A percentile compares a stretch with the other conserved stretches of the same genome.
Evolutionary conservation across 441 rosid species (phyloP).

Genomic region (Adansonia madagascariensis): DNA sequence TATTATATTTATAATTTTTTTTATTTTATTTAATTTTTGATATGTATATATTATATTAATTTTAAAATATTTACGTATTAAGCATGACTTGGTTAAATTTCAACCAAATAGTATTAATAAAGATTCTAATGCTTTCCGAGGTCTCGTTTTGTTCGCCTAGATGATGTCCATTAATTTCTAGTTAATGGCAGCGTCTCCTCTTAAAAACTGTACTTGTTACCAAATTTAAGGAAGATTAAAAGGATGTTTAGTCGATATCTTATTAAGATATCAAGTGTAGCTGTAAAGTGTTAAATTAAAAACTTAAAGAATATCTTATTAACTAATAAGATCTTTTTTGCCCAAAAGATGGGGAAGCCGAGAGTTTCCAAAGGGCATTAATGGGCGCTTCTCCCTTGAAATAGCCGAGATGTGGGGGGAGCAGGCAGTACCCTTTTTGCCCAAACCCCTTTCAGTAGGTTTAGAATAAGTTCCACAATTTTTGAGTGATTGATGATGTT

Average conservation of each 20-base stretch:
- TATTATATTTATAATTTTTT: too few relatives aligned
- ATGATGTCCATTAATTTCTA: neutral
- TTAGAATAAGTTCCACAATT: neutral
- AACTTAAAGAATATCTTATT: neutral
- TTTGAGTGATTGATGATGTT: too few relatives aligned
- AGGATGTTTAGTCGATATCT: neutral
- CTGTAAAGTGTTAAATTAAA: neutral
- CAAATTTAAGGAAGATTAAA: neutral
- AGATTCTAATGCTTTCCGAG: too few relatives aligned
- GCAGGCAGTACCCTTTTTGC: slow-evolving; percentile 34
- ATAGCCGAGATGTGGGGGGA: slow-evolving; percentile 29
- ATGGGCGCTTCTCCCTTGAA: slow-evolving; percentile 24
- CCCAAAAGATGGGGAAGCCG: slow-evolving; percentile 25
- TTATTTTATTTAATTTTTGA: too few relatives aligned
- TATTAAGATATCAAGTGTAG: too few relatives aligned
- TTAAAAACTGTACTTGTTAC: too few relatives aligned
- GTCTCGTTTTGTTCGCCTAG: too few relatives aligned
- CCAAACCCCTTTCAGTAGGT: slow-evolving; percentile 6
- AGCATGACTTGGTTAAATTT: too few relatives aligned
- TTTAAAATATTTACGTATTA: too few relatives aligned
- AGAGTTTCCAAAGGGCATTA: slow-evolving; percentile 6
- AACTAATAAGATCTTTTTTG: neutral
- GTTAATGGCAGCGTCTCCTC: neutral
- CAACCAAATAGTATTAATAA: too few relatives aligned
- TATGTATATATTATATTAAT: too few relatives aligned